These are phyloP conservation scores for Rachicladosporium sp. DNA, from an alignment of 2,329 filamentous ascomycete genomes.

Conservation along the genomic window DNA sequence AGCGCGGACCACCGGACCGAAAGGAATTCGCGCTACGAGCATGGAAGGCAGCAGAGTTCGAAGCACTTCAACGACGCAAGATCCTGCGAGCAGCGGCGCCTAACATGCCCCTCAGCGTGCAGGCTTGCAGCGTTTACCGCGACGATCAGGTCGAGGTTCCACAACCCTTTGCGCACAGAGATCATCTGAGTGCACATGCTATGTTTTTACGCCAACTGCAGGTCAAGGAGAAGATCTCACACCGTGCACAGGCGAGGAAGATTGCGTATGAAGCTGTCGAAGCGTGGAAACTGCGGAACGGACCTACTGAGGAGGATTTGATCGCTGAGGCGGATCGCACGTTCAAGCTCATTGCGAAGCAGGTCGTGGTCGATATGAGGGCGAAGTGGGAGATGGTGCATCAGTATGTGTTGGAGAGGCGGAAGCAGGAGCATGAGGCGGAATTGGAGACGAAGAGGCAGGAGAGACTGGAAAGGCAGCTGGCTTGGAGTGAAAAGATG, in stretches of 20 bases:
- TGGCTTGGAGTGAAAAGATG: slow-evolving; percentile 20
- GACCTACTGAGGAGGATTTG: slow-evolving; percentile 68
- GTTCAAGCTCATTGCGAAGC: slow-evolving; percentile 56
- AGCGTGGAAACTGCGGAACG: slow-evolving; percentile 60
- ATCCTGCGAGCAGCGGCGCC: slow-evolving; percentile 58
- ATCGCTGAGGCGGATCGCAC: slow-evolving; percentile 60
- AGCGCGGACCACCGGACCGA: slow-evolving; percentile 17
- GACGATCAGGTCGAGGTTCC: slow-evolving; percentile 60
- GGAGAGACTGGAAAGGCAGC: slow-evolving; percentile 53
- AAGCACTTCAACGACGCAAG: slow-evolving; percentile 32
- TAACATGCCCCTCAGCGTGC: slow-evolving; percentile 61
- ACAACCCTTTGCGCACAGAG: slow-evolving; percentile 72
- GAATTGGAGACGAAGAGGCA: slow-evolving; percentile 57
- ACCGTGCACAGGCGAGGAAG: slow-evolving; percentile 64
- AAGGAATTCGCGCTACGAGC: slow-evolving; percentile 14
- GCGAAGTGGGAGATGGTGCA: slow-evolving; percentile 48
- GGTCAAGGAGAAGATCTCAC: slow-evolving; percentile 63
- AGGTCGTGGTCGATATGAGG: slow-evolving; percentile 53
- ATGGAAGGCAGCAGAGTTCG: slow-evolving; percentile 15
- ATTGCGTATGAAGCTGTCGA: slow-evolving; percentile 68
- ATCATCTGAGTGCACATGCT: slow-evolving; percentile 72
- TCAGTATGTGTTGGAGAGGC: slow-evolving; percentile 44
- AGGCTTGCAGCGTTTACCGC: slow-evolving; percentile 37
- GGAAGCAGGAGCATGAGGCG: slow-evolving; percentile 47
- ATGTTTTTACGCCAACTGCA: slow-evolving; percentile 71